Evolutionary conservation across 257 asterid genomes (phyloP).

Genomic region (Rauvolfia tetraphylla): DNA sequence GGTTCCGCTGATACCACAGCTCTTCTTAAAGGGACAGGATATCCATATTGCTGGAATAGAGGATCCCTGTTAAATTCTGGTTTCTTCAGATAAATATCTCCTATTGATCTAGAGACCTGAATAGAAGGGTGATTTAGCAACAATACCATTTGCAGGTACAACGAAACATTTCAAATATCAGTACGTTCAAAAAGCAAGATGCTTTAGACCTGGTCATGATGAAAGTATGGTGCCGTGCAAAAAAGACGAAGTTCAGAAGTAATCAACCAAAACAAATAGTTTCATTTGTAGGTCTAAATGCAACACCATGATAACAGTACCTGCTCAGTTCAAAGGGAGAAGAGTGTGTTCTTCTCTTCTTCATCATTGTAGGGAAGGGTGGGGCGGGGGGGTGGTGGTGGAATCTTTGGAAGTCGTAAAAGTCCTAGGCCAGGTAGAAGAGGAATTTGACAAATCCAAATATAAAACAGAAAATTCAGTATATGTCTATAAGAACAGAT

Average conservation of each 20-base stretch:
- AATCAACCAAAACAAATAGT: not conserved
- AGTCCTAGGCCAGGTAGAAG: not conserved
- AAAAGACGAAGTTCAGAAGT: not conserved
- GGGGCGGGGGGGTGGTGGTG: not conserved
- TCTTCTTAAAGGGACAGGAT: slow-evolving; percentile 33
- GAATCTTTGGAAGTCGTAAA: not conserved
- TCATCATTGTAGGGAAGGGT: not conserved
- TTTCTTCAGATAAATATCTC: slow-evolving; percentile 36
- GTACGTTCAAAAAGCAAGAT: not conserved
- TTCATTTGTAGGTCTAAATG: not conserved
- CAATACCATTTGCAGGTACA: not conserved
- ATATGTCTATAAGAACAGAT: not conserved
- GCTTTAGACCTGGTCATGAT: not conserved
- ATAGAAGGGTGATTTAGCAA: not conserved
- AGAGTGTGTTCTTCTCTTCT: not conserved
- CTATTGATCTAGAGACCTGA: slow-evolving; percentile 44
- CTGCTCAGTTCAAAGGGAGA: not conserved
- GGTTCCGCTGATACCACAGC: slow-evolving; percentile 41
- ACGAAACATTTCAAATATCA: not conserved
- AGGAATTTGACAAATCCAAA: not conserved
- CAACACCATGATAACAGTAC: not conserved
- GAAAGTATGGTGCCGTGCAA: not conserved
- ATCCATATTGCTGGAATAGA: slow-evolving; percentile 30
- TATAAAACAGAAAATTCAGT: not conserved
- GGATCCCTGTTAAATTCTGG: slow-evolving; percentile 41